A percentile compares a stretch with the other conserved stretches of the same genome.
Conservation (phyloP, 768 basidiomycete genomes). For the Serendipita indica region DNA sequence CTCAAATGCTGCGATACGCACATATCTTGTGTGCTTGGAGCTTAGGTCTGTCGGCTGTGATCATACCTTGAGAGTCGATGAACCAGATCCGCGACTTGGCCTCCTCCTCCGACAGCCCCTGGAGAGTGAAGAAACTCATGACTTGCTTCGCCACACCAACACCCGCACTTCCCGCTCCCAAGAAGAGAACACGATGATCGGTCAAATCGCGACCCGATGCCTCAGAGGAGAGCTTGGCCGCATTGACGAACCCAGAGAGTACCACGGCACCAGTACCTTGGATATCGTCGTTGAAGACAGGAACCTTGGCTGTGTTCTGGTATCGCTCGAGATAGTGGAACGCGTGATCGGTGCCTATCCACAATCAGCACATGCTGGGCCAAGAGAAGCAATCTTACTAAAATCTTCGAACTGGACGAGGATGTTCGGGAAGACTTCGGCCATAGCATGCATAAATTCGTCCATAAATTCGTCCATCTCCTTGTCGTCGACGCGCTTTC, state of each 20-base stretch:
- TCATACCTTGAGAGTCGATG: slow-evolving; percentile 74
- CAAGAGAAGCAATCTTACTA: neutral
- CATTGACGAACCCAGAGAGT: slow-evolving; percentile 78
- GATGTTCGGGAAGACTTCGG: slow-evolving; percentile 56
- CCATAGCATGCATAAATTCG: slow-evolving; percentile 81
- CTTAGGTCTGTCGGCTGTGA: slow-evolving; percentile 57
- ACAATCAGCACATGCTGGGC: neutral
- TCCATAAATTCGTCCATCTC: slow-evolving; percentile 79
- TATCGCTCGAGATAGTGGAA: slow-evolving; percentile 72
- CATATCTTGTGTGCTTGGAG: slow-evolving; percentile 72
- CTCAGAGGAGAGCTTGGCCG: slow-evolving; percentile 57
- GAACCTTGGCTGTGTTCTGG: slow-evolving; percentile 43
- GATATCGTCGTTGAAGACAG: slow-evolving; percentile 82
- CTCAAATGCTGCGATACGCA: slow-evolving; percentile 20
- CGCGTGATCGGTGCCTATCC: slow-evolving; percentile 72
- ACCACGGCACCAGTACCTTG: slow-evolving; percentile 88
- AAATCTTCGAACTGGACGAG: slow-evolving; percentile 71
- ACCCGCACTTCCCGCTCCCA: slow-evolving; percentile 83
- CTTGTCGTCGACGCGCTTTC: slow-evolving; percentile 44
- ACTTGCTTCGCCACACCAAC: slow-evolving; percentile 85
- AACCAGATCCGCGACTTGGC: slow-evolving; percentile 67
- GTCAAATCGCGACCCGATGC: slow-evolving; percentile 53
- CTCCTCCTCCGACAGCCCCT: slow-evolving; percentile 61
- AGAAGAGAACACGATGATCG: slow-evolving; percentile 78
- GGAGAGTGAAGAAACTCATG: slow-evolving; percentile 74